Evolutionary conservation across 225 moss, liverwort and hornwort genomes (phyloP).

Genomic region (Lunularia cruciata): DNA sequence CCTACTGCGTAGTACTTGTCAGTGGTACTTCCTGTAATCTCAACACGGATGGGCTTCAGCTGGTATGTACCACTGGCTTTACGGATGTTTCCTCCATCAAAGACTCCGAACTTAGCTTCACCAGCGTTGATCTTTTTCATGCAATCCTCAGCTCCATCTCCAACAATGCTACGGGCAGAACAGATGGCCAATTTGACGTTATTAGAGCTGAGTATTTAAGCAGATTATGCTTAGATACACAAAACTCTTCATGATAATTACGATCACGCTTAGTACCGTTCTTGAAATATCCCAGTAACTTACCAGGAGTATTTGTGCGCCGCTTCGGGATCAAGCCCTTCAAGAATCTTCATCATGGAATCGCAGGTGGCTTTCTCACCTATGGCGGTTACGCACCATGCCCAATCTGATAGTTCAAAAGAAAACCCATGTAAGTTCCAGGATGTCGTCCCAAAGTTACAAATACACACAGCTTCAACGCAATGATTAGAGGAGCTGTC

Average conservation of each 20-base stretch:
- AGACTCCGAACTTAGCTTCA: slow-evolving; percentile 14
- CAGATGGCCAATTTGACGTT: too few relatives aligned
- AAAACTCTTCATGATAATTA: too few relatives aligned
- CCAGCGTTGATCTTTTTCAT: slow-evolving; percentile 4
- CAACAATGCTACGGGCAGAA: not conserved
- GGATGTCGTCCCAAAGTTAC: not conserved
- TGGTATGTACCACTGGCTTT: not conserved
- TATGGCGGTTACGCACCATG: slow-evolving; percentile 6
- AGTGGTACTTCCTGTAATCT: not conserved
- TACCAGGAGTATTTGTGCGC: slow-evolving; percentile 20
- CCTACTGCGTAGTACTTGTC: slow-evolving; percentile 16
- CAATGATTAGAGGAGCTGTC: not conserved
- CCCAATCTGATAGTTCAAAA: slow-evolving; percentile 16
- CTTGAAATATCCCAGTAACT: too few relatives aligned
- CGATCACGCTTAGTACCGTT: too few relatives aligned
- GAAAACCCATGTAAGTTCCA: too few relatives aligned
- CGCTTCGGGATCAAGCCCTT: slow-evolving; percentile 11
- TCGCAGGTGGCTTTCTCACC: slow-evolving; percentile 16
- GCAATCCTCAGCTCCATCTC: slow-evolving; percentile 10
- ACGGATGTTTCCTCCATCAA: slow-evolving; percentile 13
- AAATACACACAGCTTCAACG: not conserved
- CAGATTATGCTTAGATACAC: too few relatives aligned
- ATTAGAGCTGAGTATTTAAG: too few relatives aligned
- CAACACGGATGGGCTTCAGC: slow-evolving; percentile 5
- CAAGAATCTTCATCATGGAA: not conserved